Percentiles rank a stretch among this genome's conserved stretches.
These are phyloP conservation scores for Testicularia cyperi DNA, from an alignment of 1,284 basidiomycete species.

Conservation along the genomic window DNA sequence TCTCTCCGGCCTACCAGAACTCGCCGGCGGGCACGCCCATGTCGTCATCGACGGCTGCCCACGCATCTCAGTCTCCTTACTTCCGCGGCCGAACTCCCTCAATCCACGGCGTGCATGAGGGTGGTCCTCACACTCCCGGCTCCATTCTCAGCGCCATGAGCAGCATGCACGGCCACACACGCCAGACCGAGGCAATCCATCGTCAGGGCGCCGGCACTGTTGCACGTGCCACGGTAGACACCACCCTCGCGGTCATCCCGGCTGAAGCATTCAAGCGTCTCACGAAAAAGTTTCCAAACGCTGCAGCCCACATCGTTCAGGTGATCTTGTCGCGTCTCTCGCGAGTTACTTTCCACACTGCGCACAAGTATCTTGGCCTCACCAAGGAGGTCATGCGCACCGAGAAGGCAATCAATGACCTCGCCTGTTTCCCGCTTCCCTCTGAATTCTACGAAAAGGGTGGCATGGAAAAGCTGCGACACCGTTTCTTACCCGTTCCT, in stretches of 20 bases:
- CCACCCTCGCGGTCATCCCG: slow-evolving; percentile 96
- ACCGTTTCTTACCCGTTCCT: slow-evolving; percentile 66
- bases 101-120: slow-evolving; percentile 17
- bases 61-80: slow-evolving; percentile 15
- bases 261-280: slow-evolving; percentile 88
- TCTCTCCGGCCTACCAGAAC: slow-evolving; percentile 12
- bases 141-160: slow-evolving; percentile 41
- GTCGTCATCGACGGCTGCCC: slow-evolving; percentile 5
- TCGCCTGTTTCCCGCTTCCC: slow-evolving; percentile 92
- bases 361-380: slow-evolving; percentile 91
- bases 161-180: slow-evolving; percentile 19
- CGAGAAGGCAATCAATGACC: slow-evolving; percentile 92
- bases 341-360: slow-evolving; percentile 89
- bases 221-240: slow-evolving; percentile 87
- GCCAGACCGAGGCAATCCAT: slow-evolving; percentile 8
- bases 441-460: slow-evolving; percentile 89
- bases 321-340: slow-evolving; percentile 94
- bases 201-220: slow-evolving; percentile 62
- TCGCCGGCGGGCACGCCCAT: slow-evolving; percentile 15
- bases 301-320: slow-evolving; percentile 95
- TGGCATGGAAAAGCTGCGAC: slow-evolving; percentile 82
- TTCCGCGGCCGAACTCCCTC: slow-evolving; percentile 22
- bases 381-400: slow-evolving; percentile 93
- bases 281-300: slow-evolving; percentile 93
- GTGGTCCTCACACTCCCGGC: slow-evolving; percentile 41